Evolutionary conservation across 352 stramenopile species (phyloP).

Genomic region (Phytophthora meadii): DNA sequence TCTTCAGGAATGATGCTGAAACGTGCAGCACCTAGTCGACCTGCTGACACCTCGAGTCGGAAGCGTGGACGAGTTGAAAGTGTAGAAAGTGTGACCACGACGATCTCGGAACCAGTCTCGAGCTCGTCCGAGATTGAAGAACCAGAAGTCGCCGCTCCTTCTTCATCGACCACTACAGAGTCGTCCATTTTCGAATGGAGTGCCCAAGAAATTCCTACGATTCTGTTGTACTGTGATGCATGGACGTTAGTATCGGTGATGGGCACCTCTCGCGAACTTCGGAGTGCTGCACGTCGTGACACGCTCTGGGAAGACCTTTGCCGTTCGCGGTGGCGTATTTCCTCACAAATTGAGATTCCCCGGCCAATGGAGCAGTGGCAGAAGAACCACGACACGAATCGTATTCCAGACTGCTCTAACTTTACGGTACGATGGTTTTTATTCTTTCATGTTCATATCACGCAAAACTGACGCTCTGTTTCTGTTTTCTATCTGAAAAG

Average conservation of each 20-base stretch:
- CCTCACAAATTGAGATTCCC: conserved; percentile 5
- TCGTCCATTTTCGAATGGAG: conserved; percentile 41
- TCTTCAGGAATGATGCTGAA: conserved; percentile 25
- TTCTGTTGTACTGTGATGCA: conserved; percentile 59
- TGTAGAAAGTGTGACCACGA: conserved; percentile 16
- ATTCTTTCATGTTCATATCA: background rate
- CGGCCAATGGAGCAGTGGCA: conserved; percentile 38
- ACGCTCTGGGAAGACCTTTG: conserved; percentile 49
- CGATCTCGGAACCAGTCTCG: conserved; percentile 12
- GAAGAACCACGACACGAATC: conserved; percentile 43
- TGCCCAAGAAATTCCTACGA: conserved; percentile 47
- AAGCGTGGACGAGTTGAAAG: conserved; percentile 28
- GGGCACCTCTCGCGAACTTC: conserved; percentile 43
- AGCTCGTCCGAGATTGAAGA: conserved; percentile 10
- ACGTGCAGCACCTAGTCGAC: conserved; percentile 17
- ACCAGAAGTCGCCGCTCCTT: background rate
- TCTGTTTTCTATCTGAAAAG: conserved; percentile 19
- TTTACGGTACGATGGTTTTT: conserved; percentile 39
- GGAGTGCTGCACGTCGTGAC: conserved; percentile 15
- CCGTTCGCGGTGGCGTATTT: conserved; percentile 41
- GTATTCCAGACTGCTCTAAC: conserved; percentile 41
- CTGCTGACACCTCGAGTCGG: conserved; percentile 7
- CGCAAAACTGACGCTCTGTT: background rate
- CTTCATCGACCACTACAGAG: background rate
- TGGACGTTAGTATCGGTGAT: conserved; percentile 53